Percentiles rank a stretch among this genome's conserved stretches.
Conservation (phyloP, 352 stramenopile species). For the Hyaloperonospora arabidopsidis region DNA sequence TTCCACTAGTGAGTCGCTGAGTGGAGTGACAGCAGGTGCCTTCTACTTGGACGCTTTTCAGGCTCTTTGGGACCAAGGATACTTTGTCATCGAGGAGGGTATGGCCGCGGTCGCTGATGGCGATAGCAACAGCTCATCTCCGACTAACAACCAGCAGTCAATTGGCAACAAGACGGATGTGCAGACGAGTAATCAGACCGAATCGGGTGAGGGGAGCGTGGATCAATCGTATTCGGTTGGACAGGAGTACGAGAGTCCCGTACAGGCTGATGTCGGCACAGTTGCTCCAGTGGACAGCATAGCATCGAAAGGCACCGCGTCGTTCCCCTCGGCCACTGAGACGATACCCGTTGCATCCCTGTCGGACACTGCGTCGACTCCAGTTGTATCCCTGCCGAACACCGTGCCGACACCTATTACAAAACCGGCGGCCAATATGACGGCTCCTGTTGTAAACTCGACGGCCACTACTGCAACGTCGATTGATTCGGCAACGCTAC, state of each 20-base stretch:
- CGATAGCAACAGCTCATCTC: not conserved
- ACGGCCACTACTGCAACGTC: not conserved
- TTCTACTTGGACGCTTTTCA: constrained; percentile 56
- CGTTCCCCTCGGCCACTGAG: not conserved
- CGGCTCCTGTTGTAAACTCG: not conserved
- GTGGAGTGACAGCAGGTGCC: constrained; percentile 35
- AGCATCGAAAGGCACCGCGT: not conserved
- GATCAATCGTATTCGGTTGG: not conserved
- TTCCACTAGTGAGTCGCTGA: constrained; percentile 24
- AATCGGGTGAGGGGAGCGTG: not conserved
- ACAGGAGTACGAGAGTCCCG: not conserved
- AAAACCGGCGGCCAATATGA: not conserved
- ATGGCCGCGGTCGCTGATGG: constrained; percentile 6
- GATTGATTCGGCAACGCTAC: not conserved
- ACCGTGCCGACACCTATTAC: too few relatives aligned
- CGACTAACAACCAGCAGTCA: too few relatives aligned
- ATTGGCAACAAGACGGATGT: not conserved
- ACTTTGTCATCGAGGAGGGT: constrained; percentile 39
- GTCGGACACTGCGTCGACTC: too few relatives aligned
- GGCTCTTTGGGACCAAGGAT: constrained; percentile 59
- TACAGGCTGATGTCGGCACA: not conserved
- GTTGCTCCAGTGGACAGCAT: not conserved
- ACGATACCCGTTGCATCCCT: too few relatives aligned
- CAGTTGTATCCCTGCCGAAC: too few relatives aligned
- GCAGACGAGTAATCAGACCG: not conserved